Evolutionary conservation across 306 rosid genomes (phyloP).

Genomic region (Pterocarpus santalinus): DNA sequence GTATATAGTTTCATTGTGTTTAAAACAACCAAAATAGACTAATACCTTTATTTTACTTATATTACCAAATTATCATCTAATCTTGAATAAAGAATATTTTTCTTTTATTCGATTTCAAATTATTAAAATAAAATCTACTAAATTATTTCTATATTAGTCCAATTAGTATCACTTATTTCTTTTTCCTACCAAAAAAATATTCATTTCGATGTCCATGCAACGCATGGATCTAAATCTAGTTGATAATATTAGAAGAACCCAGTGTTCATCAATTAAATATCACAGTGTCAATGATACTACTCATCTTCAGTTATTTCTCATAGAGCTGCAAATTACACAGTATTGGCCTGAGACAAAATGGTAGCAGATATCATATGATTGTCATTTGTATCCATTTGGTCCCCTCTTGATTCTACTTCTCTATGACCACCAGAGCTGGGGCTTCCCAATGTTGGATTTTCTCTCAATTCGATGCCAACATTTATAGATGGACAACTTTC

Average conservation of each 20-base stretch:
- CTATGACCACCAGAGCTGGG: neutral
- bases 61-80: too few relatives aligned
- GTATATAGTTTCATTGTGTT: too few relatives aligned
- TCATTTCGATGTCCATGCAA: too few relatives aligned
- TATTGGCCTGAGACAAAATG: neutral
- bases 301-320: neutral
- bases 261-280: neutral
- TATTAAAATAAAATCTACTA: too few relatives aligned
- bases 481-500: constrained; percentile 36
- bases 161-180: too few relatives aligned
- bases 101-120: too few relatives aligned
- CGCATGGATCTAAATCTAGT: too few relatives aligned
- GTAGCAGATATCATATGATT: constrained; percentile 14
- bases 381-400: constrained; percentile 7
- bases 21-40: too few relatives aligned
- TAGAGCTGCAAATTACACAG: constrained; percentile 10
- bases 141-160: too few relatives aligned
- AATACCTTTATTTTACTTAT: too few relatives aligned
- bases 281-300: neutral
- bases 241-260: neutral
- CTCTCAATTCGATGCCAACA: constrained; percentile 31
- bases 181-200: too few relatives aligned
- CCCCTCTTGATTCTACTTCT: constrained; percentile 40
- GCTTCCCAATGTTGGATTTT: constrained; percentile 34
- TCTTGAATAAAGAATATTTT: too few relatives aligned